A percentile compares a stretch with the other conserved stretches of the same genome.
Evolutionary conservation across 495 filamentous ascomycete species (phyloP).

Genomic region (Glonium stellatum): DNA sequence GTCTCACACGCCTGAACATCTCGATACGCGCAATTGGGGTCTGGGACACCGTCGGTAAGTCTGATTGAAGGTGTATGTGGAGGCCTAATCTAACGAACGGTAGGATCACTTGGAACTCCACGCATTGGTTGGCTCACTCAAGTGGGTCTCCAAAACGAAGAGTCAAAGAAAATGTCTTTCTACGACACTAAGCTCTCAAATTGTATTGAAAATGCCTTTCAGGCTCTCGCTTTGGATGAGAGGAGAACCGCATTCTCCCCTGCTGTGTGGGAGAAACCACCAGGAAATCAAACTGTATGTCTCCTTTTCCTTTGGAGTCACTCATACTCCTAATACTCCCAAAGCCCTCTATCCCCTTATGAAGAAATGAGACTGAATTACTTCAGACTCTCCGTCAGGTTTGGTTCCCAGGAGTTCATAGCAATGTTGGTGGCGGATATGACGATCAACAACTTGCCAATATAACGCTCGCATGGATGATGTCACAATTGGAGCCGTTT

Average conservation of each 20-base stretch:
- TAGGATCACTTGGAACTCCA: slow-evolving; percentile 32
- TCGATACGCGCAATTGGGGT: slow-evolving; percentile 38
- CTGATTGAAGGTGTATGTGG: neutral
- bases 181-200: slow-evolving; percentile 53
- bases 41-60: slow-evolving; percentile 36
- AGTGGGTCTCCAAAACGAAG: slow-evolving; percentile 27
- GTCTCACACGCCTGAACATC: slow-evolving; percentile 32
- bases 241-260: slow-evolving; percentile 56
- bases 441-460: slow-evolving; percentile 56
- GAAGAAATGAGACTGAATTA: slow-evolving; percentile 15
- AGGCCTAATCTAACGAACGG: neutral
- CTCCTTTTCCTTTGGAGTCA: neutral
- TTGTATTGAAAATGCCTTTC: slow-evolving; percentile 60
- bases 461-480: slow-evolving; percentile 66
- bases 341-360: too few species aligned
- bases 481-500: slow-evolving; percentile 57
- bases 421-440: slow-evolving; percentile 58
- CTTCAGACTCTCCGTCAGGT: slow-evolving; percentile 52
- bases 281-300: slow-evolving; percentile 31
- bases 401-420: slow-evolving; percentile 68
- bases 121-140: slow-evolving; percentile 24
- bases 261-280: slow-evolving; percentile 53
- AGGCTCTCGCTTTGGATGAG: slow-evolving; percentile 69
- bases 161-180: slow-evolving; percentile 49
- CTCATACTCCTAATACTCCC: neutral